Base-by-base conservation (phyloP, 768 basidiomycete genomes). In the Suillus brevipes region DNA sequence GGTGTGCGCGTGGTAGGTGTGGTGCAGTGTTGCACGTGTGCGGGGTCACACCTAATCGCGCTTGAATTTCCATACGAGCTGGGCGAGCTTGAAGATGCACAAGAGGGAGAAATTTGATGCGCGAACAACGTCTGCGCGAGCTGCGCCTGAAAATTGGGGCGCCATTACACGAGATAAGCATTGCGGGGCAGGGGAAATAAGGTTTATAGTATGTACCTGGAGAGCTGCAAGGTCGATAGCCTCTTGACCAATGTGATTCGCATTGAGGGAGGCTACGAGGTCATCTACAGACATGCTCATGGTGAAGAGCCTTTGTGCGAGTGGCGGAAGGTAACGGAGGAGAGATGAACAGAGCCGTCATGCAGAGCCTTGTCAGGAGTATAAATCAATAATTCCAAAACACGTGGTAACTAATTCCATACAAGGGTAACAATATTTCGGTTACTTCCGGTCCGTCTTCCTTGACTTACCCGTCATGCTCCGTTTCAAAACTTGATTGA, bases 201-300 rank as follows among this genome's bases (percentile, higher is more conserved):
- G 58, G 38, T 28, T 61, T 60, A 9, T 57, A 40, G 16, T 60
- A 18, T 65, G 31, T 68, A 84, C 83, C 78, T 84, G 82, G 16
- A 84, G 78, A 31, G 78, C 73, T 56, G 81, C 81, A 65, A 84
- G 77, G 74, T 84, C 84, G 16, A 79, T 77, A n/a, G 82, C 82
- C 68, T 84, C 83, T 68, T 84, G 84, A 65, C 82, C 82, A 71
- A 84, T 82, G 78, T 84, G 83, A 71, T 77, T 81, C 2, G 79
- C 69, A 50, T 74, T 77, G 69, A 84, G 67, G 13, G 83, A 83
- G 25, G 82, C 77, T 61, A 84, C 79, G 70, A 84, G 84, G 77
- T 84, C 83, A 72, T 84, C 83, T 43, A 84, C 76, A 55, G 83
- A 79, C 64, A 81, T 57, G 67, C 75, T 82, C 83, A 84, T 85